Base-by-base conservation (phyloP, 2,329 filamentous ascomycete species). In the Diaporthe australafricana region DNA sequence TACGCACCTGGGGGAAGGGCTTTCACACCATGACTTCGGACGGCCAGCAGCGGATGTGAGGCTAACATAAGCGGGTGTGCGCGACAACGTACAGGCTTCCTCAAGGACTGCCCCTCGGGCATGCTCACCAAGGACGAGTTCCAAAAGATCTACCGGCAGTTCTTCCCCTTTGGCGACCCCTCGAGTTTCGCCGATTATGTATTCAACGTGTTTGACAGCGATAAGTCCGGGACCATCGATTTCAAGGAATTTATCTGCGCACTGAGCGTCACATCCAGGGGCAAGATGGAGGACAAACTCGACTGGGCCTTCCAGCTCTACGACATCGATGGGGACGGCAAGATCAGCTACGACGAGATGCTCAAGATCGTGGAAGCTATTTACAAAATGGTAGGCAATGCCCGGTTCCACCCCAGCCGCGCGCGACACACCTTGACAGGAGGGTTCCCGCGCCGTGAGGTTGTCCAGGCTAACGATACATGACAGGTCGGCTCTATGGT, bases 221-320 rank as follows among this genome's bases (percentile, higher is more conserved):
- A 99, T 84, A 97, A 97, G 80, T 98, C 94, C 55, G 96, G 96
- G 76, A 96, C 94, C 77, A 99, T 99, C 81, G 96, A 99, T 85
- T 99, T 99, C 85, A 98, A 98, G 83, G 96, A 99, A 84, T 99
- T 99, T 85, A 99, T 99, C 84, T 98, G 96, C 85, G 96, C 96
- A 35, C 86, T 99, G 75, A 98, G 94, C 83, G 96, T 99, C 80
- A 99, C 96, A 65, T 97, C 94, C 84, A 91, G 96, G 77, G 96
- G 96, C 80, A 97, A 97, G 87, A 98, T 98, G 94, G 96, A 99
- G 85, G 96, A 99, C 85, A 99, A 99, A 85, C 89, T 99, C 71
- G 96, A 98, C 83, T 99, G 96, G 96, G 96, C 96, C 20, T 99
- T 99, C 86, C 96, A 99, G 86, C 88, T 99, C 77, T 99, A 99